Evolutionary conservation across 768 basidiomycete species (phyloP).

Genomic region (Porphyrellus cyaneotinctus): DNA sequence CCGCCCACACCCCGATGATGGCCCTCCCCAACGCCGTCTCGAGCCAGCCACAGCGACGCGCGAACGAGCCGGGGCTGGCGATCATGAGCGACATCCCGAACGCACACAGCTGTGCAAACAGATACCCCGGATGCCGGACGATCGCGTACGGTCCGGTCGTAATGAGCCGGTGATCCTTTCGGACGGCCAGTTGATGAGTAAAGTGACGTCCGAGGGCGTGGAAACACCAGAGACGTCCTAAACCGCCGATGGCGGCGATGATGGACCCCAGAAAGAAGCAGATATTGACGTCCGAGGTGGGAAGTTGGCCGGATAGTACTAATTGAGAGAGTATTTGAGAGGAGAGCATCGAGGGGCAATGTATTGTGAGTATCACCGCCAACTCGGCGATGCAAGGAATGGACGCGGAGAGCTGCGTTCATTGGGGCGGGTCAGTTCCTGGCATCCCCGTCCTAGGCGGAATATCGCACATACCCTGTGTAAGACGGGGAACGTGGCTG

Average conservation of each 20-base stretch:
- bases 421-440: slow-evolving; percentile 2
- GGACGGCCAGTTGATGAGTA: slow-evolving; percentile 33
- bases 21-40: slow-evolving; percentile 12
- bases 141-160: slow-evolving; percentile 34
- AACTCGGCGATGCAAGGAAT: slow-evolving; percentile 29
- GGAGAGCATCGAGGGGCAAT: slow-evolving; percentile 17
- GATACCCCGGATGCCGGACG: slow-evolving; percentile 37
- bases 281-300: slow-evolving; percentile 18
- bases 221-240: slow-evolving; percentile 37
- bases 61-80: slow-evolving; percentile 30
- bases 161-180: slow-evolving; percentile 29
- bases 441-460: no score
- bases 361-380: slow-evolving; percentile 17
- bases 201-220: slow-evolving; percentile 32
- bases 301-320: slow-evolving; percentile 17
- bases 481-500: slow-evolving; percentile 16
- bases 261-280: slow-evolving; percentile 31
- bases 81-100: slow-evolving; percentile 31
- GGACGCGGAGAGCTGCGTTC: slow-evolving; percentile 22
- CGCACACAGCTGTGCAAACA: slow-evolving; percentile 21
- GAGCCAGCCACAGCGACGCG: slow-evolving; percentile 26
- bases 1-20: slow-evolving; percentile 27
- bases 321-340: slow-evolving; percentile 19
- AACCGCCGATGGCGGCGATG: slow-evolving; percentile 25
- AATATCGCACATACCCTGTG: slow-evolving; percentile 20